Evolutionary conservation across 139 green algal genomes (phyloP), one percentile per base, ranked within the genome.

Genomic region (Marvania coccoides): DNA sequence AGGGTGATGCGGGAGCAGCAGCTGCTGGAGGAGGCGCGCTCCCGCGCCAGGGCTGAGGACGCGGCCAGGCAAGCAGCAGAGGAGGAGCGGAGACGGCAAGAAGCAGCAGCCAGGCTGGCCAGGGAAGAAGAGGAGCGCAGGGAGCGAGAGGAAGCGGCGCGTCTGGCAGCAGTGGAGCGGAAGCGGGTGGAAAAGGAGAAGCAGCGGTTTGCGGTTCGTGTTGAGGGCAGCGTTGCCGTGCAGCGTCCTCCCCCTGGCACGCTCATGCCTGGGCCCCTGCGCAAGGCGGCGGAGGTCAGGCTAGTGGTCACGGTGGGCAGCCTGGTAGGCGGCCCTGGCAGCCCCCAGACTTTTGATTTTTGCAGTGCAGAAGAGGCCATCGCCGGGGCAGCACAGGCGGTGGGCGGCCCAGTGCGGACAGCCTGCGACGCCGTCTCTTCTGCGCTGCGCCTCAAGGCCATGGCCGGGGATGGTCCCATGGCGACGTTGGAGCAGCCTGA

Each of bases 391-490:
- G 26, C 64, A 19, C 14, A 38, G 29, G 34, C 72, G 33, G 69
- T 59, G 60, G 70, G 34, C 9, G 4, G 23, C 6, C 34, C 4
- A 30, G 58, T 40, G n/a, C 46, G 64, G 42, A 23, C 30, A 7
- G 51, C 59, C 7, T 19, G 31, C 6, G 47, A 77, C 6, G 38
- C 54, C 2, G 72, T 77, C 40, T 31, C 45, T 6, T 79, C 72
- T 13, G 46, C 62, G 6, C 53, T 81, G 38, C 64, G 75, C 12
- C 54, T 85, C 5, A 70, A 83, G 59, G 65, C 61, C 38, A 75
- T 83, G 74, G 37, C 62, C 0, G 74, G 74, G 10, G 69, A 82
- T 35, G 77, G 77, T n/a, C 62, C 76, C 4, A 39, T 83, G 54
- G 38, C 70, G 47, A 47, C 47, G 57, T 78, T 83, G 63, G 77